These are phyloP conservation scores for Cutaneotrichosporon sp. DNA, from an alignment of 1,284 basidiomycete species.

Conservation along the genomic window DNA sequence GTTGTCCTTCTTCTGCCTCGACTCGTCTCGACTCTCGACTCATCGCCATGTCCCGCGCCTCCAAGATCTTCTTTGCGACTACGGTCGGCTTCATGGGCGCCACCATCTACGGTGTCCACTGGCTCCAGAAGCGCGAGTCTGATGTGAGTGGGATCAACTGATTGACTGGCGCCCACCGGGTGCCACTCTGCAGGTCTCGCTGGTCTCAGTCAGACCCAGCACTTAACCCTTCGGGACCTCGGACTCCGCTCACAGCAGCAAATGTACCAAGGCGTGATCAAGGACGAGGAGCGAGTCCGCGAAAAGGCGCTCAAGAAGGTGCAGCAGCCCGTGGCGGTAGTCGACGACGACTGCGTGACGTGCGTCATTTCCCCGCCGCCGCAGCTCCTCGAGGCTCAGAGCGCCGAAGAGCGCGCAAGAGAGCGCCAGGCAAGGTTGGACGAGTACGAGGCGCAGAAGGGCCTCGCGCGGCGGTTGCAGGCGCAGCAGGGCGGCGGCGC, in stretches of 20 bases:
- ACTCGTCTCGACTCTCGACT: not conserved
- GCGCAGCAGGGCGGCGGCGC: slow-evolving; percentile 13
- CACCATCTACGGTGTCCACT: slow-evolving; percentile 88
- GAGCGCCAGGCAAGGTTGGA: slow-evolving; percentile 30
- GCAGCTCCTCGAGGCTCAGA: slow-evolving; percentile 36
- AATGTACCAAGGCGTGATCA: slow-evolving; percentile 85
- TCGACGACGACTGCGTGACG: slow-evolving; percentile 41
- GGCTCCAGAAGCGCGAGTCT: slow-evolving; percentile 76
- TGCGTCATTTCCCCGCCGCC: slow-evolving; percentile 41
- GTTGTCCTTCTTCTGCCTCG: too few relatives aligned
- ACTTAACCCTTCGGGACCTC: too few relatives aligned
- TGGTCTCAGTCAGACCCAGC: not conserved
- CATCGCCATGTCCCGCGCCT: slow-evolving; percentile 61
- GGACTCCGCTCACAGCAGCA: slow-evolving; percentile 52
- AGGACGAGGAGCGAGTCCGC: slow-evolving; percentile 68
- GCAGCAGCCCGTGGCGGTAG: slow-evolving; percentile 30
- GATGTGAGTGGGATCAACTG: slow-evolving; percentile 68
- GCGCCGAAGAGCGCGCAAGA: slow-evolving; percentile 24
- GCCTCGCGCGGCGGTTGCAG: slow-evolving; percentile 24
- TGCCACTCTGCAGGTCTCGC: too few relatives aligned
- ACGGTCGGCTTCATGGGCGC: slow-evolving; percentile 63
- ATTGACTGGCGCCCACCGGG: too few relatives aligned
- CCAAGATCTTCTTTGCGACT: slow-evolving; percentile 70
- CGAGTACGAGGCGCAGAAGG: slow-evolving; percentile 42
- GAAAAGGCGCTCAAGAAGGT: slow-evolving; percentile 26